phyloP scores from a whole-genome alignment of 192 early-diverging fungal genomes.

The Glomus cerebriforme region DNA sequence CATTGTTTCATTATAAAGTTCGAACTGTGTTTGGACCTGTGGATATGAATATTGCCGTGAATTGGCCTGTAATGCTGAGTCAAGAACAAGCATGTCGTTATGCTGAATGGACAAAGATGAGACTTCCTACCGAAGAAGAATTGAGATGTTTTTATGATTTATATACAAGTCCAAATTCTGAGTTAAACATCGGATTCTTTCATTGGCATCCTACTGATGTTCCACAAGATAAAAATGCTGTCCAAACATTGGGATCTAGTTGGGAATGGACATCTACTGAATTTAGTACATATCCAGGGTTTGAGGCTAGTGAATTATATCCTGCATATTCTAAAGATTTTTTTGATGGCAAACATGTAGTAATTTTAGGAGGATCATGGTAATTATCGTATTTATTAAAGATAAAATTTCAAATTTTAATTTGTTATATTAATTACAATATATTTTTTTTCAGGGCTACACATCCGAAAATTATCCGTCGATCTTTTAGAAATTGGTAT shows the following conservation, averaged over 20 bases:
- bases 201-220: conserved; percentile 66
- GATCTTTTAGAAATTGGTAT: conserved; percentile 90
- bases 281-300: conserved; percentile 63
- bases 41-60: conserved; percentile 46
- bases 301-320: conserved; percentile 66
- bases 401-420: not conserved
- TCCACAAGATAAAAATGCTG: conserved; percentile 28
- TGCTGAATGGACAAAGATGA: conserved; percentile 53
- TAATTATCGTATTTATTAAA: not conserved
- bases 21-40: conserved; percentile 67
- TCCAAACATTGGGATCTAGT: conserved; percentile 36
- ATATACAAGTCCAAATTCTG: conserved; percentile 31
- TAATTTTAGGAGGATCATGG: conserved; percentile 84
- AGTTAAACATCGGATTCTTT: conserved; percentile 66
- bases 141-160: conserved; percentile 40
- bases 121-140: conserved; percentile 81
- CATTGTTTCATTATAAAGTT: conserved; percentile 18
- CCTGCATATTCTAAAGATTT: conserved; percentile 92
- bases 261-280: conserved; percentile 86
- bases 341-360: conserved; percentile 84
- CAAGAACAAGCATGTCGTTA: conserved; percentile 72
- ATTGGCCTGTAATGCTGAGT: conserved; percentile 78
- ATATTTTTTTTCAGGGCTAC: conserved; percentile 56
- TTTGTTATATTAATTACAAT: not conserved
- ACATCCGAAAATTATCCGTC: conserved; percentile 69